These are phyloP conservation scores for Cucumis melo DNA, from an alignment of 306 rosid species.

Conservation along the genomic window DNA sequence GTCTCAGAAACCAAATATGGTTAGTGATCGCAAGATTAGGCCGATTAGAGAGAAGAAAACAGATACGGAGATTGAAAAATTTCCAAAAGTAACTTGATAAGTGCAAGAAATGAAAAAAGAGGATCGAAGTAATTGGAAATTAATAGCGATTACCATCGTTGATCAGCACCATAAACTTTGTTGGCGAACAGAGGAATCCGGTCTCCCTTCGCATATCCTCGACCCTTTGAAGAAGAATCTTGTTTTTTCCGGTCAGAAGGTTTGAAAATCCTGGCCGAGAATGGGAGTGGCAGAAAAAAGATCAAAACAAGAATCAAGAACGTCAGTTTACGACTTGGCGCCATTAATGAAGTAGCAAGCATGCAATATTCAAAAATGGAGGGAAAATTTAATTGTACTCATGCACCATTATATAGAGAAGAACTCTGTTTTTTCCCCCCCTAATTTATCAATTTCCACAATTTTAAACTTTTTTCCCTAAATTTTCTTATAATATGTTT, in stretches of 20 bases:
- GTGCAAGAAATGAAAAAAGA: not conserved
- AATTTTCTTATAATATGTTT: too few relatives aligned
- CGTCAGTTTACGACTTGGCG: not conserved
- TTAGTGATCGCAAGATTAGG: not conserved
- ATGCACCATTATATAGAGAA: not conserved
- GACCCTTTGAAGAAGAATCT: not conserved
- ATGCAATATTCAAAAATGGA: not conserved
- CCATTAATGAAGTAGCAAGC: conserved; percentile 8
- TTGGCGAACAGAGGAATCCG: conserved; percentile 15
- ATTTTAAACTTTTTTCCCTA: too few relatives aligned
- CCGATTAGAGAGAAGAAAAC: not conserved
- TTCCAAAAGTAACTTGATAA: not conserved
- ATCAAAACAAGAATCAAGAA: not conserved
- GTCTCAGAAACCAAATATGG: not conserved
- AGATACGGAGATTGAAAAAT: not conserved
- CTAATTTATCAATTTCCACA: not conserved
- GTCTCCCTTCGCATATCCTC: not conserved
- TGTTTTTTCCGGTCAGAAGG: not conserved
- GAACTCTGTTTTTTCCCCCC: too few relatives aligned
- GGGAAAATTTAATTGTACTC: not conserved
- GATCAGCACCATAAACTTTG: not conserved
- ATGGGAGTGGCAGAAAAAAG: not conserved
- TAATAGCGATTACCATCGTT: conserved; percentile 4
- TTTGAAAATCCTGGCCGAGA: not conserved
- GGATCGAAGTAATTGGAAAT: not conserved